Conservation (phyloP, 306 rosid species). For the Acacia melanoxylon region DNA sequence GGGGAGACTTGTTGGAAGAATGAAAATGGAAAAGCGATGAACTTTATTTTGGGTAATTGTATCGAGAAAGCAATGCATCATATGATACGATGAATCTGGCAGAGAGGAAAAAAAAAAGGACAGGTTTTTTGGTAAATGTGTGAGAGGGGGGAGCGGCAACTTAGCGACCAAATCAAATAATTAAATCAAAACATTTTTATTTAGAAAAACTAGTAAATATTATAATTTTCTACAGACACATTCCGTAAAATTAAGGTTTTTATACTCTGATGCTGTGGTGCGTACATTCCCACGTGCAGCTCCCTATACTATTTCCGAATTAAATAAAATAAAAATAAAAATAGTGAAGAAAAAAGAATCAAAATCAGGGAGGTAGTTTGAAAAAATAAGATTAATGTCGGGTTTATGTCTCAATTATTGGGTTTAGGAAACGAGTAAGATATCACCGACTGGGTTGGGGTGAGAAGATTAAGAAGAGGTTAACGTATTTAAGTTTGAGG, state of each 20-base stretch:
- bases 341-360: not conserved
- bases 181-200: not conserved
- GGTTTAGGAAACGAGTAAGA: not conserved
- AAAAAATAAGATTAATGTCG: not conserved
- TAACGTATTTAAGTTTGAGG: conserved; percentile 38
- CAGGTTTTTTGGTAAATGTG: not conserved
- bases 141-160: not conserved
- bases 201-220: not conserved
- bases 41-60: not conserved
- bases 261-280: not conserved
- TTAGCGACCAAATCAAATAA: not conserved
- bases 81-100: not conserved
- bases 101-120: not conserved
- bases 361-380: not conserved
- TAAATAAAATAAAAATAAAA: not conserved
- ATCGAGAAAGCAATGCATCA: conserved; percentile 5
- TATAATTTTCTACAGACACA: not conserved
- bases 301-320: not conserved
- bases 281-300: conserved; percentile 21
- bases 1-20: not conserved
- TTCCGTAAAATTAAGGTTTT: not conserved
- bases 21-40: not conserved
- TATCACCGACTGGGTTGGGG: not conserved
- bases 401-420: conserved; percentile 1
- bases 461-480: not conserved